These are phyloP conservation scores for Plantago coronopus DNA, from an alignment of 305 asterid genomes.

Conservation along the genomic window DNA sequence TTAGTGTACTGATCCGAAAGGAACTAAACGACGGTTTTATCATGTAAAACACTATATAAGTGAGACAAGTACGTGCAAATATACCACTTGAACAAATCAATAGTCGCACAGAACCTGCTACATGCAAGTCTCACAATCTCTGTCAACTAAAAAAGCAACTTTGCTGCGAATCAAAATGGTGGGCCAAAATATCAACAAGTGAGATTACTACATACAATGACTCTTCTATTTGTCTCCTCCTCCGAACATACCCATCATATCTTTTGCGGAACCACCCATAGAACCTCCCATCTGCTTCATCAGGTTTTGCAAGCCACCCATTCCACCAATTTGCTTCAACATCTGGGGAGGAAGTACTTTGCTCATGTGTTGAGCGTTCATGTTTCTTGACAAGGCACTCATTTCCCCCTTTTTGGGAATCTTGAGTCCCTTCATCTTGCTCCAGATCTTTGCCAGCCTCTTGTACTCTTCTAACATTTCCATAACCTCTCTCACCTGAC, in stretches of 20 bases:
- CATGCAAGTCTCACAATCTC: no score
- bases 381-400: slow-evolving; percentile 80
- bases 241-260: slow-evolving; percentile 98
- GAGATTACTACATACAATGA: neutral
- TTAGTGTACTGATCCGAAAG: no score
- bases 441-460: slow-evolving; percentile 76
- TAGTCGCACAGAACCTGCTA: no score
- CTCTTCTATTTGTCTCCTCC: slow-evolving; percentile 60
- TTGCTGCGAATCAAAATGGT: neutral
- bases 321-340: slow-evolving; percentile 97
- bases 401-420: slow-evolving; percentile 97
- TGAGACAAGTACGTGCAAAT: no score
- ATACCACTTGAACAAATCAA: no score
- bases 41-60: no score
- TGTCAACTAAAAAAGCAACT: neutral
- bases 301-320: slow-evolving; percentile 90
- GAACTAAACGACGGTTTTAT: no score
- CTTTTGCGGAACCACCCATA: slow-evolving; percentile 82
- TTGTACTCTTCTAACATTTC: slow-evolving; percentile 97
- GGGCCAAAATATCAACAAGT: neutral
- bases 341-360: slow-evolving; percentile 91
- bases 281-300: slow-evolving; percentile 63
- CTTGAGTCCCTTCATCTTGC: slow-evolving; percentile 99
- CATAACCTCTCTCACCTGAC: slow-evolving; percentile 70
- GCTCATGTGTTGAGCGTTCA: slow-evolving; percentile 95